Evolutionary conservation across 176 grass and related monocot genomes (phyloP), one percentile per base, ranked within the genome.

Genomic region (Calamus simplicifolius): DNA sequence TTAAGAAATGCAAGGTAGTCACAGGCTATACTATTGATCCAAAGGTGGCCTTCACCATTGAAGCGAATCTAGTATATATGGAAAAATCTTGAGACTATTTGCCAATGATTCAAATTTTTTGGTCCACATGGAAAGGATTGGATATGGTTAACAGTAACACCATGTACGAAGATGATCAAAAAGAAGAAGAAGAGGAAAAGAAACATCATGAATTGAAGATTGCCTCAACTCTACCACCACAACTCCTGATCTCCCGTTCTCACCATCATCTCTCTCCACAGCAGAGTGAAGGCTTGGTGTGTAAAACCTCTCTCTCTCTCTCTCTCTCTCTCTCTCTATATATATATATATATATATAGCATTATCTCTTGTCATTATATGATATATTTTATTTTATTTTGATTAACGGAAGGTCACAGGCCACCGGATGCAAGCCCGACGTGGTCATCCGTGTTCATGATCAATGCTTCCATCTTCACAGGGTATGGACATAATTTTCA

Each of bases 101-200:
- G 35, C 3, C 35, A 43, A 43, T 7, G 2, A 43, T 43, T 56
- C 18, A 43, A 13, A 43, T 43, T 43, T 50, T 49, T 48, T 69
- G 18, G 31, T 59, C 74, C 87, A 97, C 92, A 90, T 97, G 92
- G 66, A 78, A 85, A 54, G 84, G 85, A 58, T 73, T 98, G 51
- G 84, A 87, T 27, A 79, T 98, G 66, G 93, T 92, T 21, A 81
- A 85, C 71, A 98, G 89, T 21, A 81, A 85, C 71, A 98, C 93
- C 59, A 98, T 98, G 71, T 92, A 89, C 67, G 93, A 98, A 83
- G 81, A 85, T 50, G 81, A 95, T 58, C 78, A 80, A 71, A 85
- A 88, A 30, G 87, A 89, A 55, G 85, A 85, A 0, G 75, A 76
- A 0, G 80, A 80, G 3, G 81, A 83, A 25, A 79, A 72, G 0